A percentile compares a stretch with the other conserved stretches of the same genome.
Evolutionary conservation across 345 rosid genomes (phyloP).

Genomic region (Citrus sinensis): DNA sequence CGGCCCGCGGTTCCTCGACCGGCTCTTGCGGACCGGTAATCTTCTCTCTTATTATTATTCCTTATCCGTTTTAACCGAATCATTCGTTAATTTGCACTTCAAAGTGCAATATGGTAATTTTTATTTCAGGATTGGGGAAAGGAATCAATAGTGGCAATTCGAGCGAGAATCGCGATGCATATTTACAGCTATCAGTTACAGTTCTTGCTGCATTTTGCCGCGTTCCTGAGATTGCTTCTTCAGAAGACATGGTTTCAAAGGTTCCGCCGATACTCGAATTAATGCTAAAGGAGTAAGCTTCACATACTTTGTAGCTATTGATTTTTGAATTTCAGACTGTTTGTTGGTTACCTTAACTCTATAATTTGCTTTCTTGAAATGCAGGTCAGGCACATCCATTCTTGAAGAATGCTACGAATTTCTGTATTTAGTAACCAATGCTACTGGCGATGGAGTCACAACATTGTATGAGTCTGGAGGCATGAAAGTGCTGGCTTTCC

Average conservation of each 20-base stretch:
- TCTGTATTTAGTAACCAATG: slow-evolving; percentile 59
- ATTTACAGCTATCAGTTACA: slow-evolving; percentile 67
- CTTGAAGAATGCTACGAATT: slow-evolving; percentile 77
- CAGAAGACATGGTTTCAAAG: slow-evolving; percentile 63
- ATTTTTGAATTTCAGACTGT: not conserved
- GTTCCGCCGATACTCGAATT: slow-evolving; percentile 61
- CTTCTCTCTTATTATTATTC: not conserved
- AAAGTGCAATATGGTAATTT: not conserved
- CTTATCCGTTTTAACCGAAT: not conserved
- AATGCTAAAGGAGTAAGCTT: slow-evolving; percentile 47
- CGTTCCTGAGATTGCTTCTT: slow-evolving; percentile 70
- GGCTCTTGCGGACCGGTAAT: slow-evolving; percentile 74
- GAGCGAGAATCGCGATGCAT: slow-evolving; percentile 59
- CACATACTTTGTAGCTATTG: not conserved
- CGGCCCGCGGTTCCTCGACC: slow-evolving; percentile 61
- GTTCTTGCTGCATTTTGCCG: slow-evolving; percentile 81
- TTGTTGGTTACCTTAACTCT: not conserved
- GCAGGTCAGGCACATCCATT: slow-evolving; percentile 39
- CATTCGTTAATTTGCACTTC: not conserved
- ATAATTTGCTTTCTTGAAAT: slow-evolving; percentile 2
- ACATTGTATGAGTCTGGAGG: slow-evolving; percentile 61
- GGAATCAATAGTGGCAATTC: slow-evolving; percentile 39
- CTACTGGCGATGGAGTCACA: slow-evolving; percentile 50
- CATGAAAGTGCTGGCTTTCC: slow-evolving; percentile 59
- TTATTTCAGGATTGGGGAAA: slow-evolving; percentile 40